Evolutionary conservation across 2,329 filamentous ascomycete species (phyloP), one percentile per base, ranked within the genome.

Genomic region (Fusarium albosuccineum): DNA sequence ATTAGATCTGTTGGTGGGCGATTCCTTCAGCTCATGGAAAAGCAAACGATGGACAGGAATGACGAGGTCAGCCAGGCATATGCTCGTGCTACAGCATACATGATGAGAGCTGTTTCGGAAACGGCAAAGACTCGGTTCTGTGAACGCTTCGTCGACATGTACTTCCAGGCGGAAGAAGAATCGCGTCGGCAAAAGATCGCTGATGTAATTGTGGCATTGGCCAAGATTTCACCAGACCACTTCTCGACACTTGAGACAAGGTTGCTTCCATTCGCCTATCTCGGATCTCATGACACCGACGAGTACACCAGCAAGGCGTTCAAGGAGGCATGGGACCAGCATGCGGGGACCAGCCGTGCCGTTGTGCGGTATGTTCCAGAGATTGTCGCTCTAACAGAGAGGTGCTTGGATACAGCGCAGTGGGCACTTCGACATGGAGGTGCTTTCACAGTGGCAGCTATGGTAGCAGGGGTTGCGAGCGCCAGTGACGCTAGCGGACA

Each of bases 371-470:
- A 97, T 75, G 85, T 97, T 7, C 85, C 85, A 37, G 96, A 99
- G 78, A 97, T 98, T 69, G 84, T 92, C 5, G 80, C 79, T 0
- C 83, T 98, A 2, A 87, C 90, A 2, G 83, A 87, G 36, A 82
- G 85, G 36, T 87, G 93, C 54, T 82, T 98, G 8, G 90, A 92
- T 34, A 94, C 92, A 2, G 87, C 92, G 2, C 92, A 93, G 72
- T 99, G 96, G 96, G 89, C 90, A 3, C 87, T 98, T 58, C 96
- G 97, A 77, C 95, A 98, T 72, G 92, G 93, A 0, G 92, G 92
- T 9, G 93, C 94, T 8, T 88, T 96, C 60, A 88, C 94, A 0
- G 87, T 95, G 9, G 93, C 93, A 1, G 91, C 92, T 45, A 88
- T 91, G 57, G 86, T 93, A 11, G 84, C 84, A 17, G 89, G 91